Evolutionary conservation across 2,329 filamentous ascomycete species (phyloP).

Genomic region (Colletotrichum limetticola): DNA sequence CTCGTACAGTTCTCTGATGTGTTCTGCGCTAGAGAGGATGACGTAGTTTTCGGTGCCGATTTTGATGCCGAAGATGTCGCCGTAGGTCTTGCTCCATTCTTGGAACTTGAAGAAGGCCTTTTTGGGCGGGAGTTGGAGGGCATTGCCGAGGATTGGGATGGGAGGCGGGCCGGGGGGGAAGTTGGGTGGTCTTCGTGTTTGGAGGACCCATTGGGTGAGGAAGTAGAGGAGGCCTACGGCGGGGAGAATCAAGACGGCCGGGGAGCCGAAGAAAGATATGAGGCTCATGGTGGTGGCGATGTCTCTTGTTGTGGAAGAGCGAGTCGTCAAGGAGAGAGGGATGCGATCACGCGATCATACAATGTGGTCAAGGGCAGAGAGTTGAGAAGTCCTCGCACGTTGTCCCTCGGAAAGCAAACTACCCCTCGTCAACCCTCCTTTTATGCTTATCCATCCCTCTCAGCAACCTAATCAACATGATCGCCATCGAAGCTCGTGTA

Average conservation of each 20-base stretch:
- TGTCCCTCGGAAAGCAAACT: not conserved
- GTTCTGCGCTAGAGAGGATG: slow-evolving; percentile 44
- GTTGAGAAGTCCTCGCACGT: not conserved
- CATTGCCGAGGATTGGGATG: slow-evolving; percentile 40
- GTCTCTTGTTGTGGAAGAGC: not conserved
- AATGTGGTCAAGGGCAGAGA: not conserved
- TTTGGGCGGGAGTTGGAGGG: slow-evolving; percentile 39
- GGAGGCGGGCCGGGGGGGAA: slow-evolving; percentile 40
- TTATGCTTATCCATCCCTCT: not conserved
- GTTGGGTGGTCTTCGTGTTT: slow-evolving; percentile 10
- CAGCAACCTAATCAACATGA: not conserved
- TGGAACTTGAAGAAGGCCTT: slow-evolving; percentile 42
- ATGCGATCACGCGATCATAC: not conserved
- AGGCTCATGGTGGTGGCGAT: not conserved
- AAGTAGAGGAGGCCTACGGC: not conserved
- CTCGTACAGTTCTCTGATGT: slow-evolving; percentile 50
- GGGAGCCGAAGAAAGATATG: not conserved
- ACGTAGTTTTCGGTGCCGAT: slow-evolving; percentile 45
- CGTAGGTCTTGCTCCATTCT: slow-evolving; percentile 47
- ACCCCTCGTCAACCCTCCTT: not conserved
- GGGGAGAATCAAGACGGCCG: not conserved
- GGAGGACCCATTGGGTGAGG: not conserved
- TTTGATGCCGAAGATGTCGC: slow-evolving; percentile 46
- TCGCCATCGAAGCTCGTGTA: not conserved
- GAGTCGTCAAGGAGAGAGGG: not conserved